Base-by-base conservation (phyloP, 805 yeast genomes). In the Lachancea cidri region DNA sequence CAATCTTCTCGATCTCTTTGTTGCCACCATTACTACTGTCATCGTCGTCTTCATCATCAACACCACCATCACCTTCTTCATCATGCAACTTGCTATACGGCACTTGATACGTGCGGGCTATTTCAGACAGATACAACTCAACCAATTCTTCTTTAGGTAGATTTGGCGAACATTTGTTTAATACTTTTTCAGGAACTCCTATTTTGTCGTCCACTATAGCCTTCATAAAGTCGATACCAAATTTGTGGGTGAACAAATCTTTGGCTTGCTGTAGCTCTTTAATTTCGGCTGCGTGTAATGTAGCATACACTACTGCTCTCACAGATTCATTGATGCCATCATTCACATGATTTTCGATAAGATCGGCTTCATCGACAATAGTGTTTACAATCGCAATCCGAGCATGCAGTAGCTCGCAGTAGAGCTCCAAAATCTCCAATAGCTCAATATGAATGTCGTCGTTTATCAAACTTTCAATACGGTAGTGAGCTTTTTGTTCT, bases 391-490 rank as follows among this genome's bases (percentile, higher is more conserved):
- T 67, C 13, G 80, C 73, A 9, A 83, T 74, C 43, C 96, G 69
- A 0, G 96, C 95, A 36, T 83, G 71, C 16, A 86, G 59, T 3
- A 87, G 66, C 61, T 88, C 96, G 55, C 95, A 82, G 58, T 86
- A 86, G 15, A 88, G 66, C 61, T 88, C 96, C 35, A 87, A 62
- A 35, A 77, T 76, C 59, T 88, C 96, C 39, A 87, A 65, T 17
- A 87, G 66, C 63, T 87, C 96, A 17, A 84, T 76, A 53, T 81
- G 77, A 24, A 85, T 76, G 55, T 87, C 96, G 50, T 86, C 91
- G 27, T 89, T 72, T 24, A 88, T 84, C 42, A 87, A 76, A 52
- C 84, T 83, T 58, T 87, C 96, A 3, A 86, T 91, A 37, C 95
- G 65, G 42, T 86, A 86, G 42, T 74, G 74, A 8, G 96, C 96